phyloP scores from a whole-genome alignment of 306 rosid genomes.

The Lagenaria siceraria region DNA sequence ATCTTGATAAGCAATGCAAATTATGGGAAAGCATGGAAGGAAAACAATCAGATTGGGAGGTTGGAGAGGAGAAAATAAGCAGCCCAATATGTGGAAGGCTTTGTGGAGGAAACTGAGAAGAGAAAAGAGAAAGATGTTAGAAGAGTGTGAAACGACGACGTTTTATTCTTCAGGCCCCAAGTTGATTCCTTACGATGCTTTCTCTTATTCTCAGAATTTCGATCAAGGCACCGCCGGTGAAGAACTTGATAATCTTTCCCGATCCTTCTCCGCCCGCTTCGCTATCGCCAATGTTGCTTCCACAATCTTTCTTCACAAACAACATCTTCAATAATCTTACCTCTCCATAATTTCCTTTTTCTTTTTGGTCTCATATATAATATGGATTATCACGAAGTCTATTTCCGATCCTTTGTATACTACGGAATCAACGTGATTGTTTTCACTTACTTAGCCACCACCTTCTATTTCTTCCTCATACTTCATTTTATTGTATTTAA shows the following conservation, averaged over 20 bases:
- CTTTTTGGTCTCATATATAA: no score
- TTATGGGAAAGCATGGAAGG: conserved; percentile 17
- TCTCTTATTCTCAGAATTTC: conserved; percentile 48
- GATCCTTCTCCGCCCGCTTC: conserved; percentile 40
- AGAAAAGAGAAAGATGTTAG: conserved; percentile 16
- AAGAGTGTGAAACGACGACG: not conserved
- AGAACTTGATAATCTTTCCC: conserved; percentile 25
- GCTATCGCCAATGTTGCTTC: conserved; percentile 5
- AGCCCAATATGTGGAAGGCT: conserved; percentile 6
- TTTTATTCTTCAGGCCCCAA: conserved; percentile 1
- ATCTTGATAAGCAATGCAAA: not conserved
- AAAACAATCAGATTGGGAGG: conserved; percentile 22
- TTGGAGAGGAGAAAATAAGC: not conserved
- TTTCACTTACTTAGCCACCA: no score
- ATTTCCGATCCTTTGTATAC: no score
- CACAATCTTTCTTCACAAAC: not conserved
- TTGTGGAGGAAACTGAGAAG: conserved; percentile 26
- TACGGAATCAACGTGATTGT: no score
- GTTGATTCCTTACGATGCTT: conserved; percentile 26
- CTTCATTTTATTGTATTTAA: no score
- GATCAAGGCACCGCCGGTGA: conserved; percentile 22
- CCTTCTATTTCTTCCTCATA: no score
- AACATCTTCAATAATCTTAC: not conserved
- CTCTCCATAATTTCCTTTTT: no score
- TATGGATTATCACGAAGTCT: no score